A percentile compares a stretch with the other conserved stretches of the same genome.
Conservation (phyloP, 768 basidiomycete genomes). For the Rubroboletus satanas region DNA sequence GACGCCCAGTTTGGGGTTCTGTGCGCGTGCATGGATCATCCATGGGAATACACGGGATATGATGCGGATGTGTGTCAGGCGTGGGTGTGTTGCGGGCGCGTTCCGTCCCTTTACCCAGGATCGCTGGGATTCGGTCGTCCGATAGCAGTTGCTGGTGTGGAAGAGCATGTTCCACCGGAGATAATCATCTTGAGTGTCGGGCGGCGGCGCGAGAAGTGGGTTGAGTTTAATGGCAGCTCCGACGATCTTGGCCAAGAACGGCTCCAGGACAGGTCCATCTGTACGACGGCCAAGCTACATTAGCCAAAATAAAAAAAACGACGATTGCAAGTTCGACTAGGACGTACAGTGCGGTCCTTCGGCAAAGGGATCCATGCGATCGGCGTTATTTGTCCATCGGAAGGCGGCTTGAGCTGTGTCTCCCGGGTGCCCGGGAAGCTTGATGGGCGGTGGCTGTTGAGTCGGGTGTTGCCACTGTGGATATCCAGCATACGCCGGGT, state of each 20-base stretch:
- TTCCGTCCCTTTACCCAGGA: conserved; percentile 68
- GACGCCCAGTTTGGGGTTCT: conserved; percentile 46
- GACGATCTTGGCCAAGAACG: conserved; percentile 52
- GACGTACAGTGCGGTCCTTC: conserved; percentile 43
- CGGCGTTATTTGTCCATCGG: conserved; percentile 29
- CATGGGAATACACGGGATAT: conserved; percentile 54
- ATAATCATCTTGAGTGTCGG: conserved; percentile 43
- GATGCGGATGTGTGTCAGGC: conserved; percentile 48
- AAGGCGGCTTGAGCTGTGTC: conserved; percentile 28
- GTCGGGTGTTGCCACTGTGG: conserved; percentile 28
- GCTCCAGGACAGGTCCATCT: conserved; percentile 72
- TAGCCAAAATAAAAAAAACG: conserved; percentile 3
- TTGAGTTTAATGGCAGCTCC: conserved; percentile 50
- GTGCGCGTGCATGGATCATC: conserved; percentile 48
- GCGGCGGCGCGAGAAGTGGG: conserved; percentile 53
- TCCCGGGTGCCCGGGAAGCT: conserved; percentile 17
- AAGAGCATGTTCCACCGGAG: conserved; percentile 78
- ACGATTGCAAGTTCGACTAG: not conserved
- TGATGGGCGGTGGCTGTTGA: conserved; percentile 23
- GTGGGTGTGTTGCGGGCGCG: conserved; percentile 64
- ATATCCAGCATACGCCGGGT: conserved; percentile 21
- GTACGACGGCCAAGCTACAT: conserved; percentile 12
- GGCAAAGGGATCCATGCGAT: conserved; percentile 35
- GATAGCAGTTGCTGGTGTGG: conserved; percentile 53
- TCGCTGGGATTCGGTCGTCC: conserved; percentile 55